Base-by-base conservation (phyloP, 2,329 filamentous ascomycete genomes). In the Ophiostoma angusticollis region DNA sequence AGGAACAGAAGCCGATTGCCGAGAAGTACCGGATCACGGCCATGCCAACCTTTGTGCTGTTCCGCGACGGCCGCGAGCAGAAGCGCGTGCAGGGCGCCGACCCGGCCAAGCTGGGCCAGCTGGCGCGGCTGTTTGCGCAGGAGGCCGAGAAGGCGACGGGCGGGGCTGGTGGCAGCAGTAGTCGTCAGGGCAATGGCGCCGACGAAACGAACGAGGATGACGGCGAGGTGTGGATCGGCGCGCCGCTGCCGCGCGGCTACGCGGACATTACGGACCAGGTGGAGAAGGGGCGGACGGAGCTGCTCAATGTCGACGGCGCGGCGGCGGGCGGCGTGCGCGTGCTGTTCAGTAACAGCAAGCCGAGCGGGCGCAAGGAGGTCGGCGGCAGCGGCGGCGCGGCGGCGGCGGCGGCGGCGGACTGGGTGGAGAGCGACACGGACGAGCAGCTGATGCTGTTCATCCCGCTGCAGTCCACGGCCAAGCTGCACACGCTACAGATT, bases 351-450 rank as follows among this genome's bases (percentile, higher is more conserved):
- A 48, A 52, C 5, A 62, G 66, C 41, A 76, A 80, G 58, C 87
- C 87, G 6, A 74, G 68, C 39, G 40, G 29, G 27, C 30, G 28
- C 13, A 23, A 14, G 9, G 33, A 27, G 23, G 33, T 13, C 31
- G 27, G n/a, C 16, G 24, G 7, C 21, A 16, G 14, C 4, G 24
- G 19, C 31, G 39, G 17, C 19, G 24, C 23, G 18, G 68, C 68
- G 21, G 22, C 1, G 58, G 87, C 40, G 57, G 60, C 35, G 74
- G 76, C 51, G 61, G 64, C 24, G 54, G 89, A 98, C 60, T 96
- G 84, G 80, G 78, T 96, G 17, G 84, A 95, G 67, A 95, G 85
- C 58, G 89, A 95, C 55, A 93, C 89, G 25, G 91, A 98, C 55
- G 87, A 96, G 63, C 91, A 98, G 66, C 67, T 98, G 45, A 83